Base-by-base conservation (phyloP, 1,284 basidiomycete genomes). In the Sporisorium iseilematis-ciliati region DNA sequence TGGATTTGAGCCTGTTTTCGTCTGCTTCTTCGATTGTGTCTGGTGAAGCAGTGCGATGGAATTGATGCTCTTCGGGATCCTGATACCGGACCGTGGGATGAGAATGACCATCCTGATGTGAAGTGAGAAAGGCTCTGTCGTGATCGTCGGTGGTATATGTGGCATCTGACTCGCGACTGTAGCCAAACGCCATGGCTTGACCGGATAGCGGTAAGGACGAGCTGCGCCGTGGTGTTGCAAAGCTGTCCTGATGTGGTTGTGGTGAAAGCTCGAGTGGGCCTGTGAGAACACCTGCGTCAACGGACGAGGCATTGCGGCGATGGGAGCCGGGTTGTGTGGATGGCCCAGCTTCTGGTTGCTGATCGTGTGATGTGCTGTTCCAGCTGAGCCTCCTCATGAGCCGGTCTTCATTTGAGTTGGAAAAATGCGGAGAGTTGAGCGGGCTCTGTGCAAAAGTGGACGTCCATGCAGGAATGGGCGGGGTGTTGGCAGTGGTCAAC, bases 321-420 rank as follows among this genome's bases (percentile, higher is more conserved):
- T 76, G 74, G 3, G 65, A 55, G 26, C 52, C n/a, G 3, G 26
- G 2, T 16, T 48, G 25, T 11, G 46, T 31, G 8, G 42, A 46
- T 11, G 42, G 42, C 3, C 26, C 54, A 8, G 65, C 35, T 7
- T 18, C 18, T 23, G 6, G 6, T 41, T 25, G 51, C 11, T 20
- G 49, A 29, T 59, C 51, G 26, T 54, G 35, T 38, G 35, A 25
- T 6, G 8, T 14, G 38, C 20, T 57, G 41, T 31, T 53, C 74
- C 74, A 76, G 43, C 74, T 76, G 38, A 76, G 74, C 21, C 69
- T 29, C 20, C 69, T 57, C 12, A 76, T 43, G 35, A 76, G 62
- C 0, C 61, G 51, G n/a, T 72, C 41, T 29, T 72, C 69, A 51
- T 71, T 66, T n/a, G 73, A 66, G 16, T 35, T 38, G 29, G 55